Conservation (phyloP, 352 stramenopile genomes). For the Hyaloperonospora brassicae region DNA sequence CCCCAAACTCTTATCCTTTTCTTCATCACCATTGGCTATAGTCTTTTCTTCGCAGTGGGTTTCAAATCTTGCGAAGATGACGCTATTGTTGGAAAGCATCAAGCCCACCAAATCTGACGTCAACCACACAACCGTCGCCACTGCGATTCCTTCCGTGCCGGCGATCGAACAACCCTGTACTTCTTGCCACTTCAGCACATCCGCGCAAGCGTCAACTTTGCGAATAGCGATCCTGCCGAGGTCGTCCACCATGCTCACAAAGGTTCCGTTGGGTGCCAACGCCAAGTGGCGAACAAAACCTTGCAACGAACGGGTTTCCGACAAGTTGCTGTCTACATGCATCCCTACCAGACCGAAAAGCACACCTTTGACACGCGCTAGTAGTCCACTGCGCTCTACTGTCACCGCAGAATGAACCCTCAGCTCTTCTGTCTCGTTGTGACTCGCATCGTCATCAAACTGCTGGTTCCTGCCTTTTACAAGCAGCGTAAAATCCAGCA, state of each 20-base stretch:
- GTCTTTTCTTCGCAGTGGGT: slow-evolving; percentile 9
- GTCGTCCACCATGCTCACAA: slow-evolving; percentile 48
- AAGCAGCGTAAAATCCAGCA: slow-evolving; percentile 68
- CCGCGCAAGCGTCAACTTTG: slow-evolving; percentile 53
- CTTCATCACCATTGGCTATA: slow-evolving; percentile 16
- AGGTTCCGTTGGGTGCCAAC: slow-evolving; percentile 39
- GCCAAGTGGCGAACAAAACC: slow-evolving; percentile 39
- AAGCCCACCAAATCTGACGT: slow-evolving; percentile 21
- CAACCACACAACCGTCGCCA: slow-evolving; percentile 23
- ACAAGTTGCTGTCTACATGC: slow-evolving; percentile 24
- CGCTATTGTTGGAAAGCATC: slow-evolving; percentile 12
- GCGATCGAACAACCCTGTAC: slow-evolving; percentile 11
- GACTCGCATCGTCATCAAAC: background rate
- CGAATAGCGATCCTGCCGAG: slow-evolving; percentile 39
- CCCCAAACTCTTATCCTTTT: slow-evolving; percentile 1
- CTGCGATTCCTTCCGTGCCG: background rate
- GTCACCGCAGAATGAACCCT: background rate
- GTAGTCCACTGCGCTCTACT: slow-evolving; percentile 12
- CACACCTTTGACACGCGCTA: slow-evolving; percentile 22
- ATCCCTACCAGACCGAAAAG: slow-evolving; percentile 36
- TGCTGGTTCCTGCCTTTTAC: slow-evolving; percentile 22
- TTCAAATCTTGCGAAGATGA: slow-evolving; percentile 18
- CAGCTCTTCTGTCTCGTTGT: background rate
- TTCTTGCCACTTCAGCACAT: slow-evolving; percentile 48
- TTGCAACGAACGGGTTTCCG: slow-evolving; percentile 10